A percentile compares a stretch with the other conserved stretches of the same genome.
Evolutionary conservation across 192 early-diverging fungal genomes (phyloP).

Genomic region (Coemansia sp.): DNA sequence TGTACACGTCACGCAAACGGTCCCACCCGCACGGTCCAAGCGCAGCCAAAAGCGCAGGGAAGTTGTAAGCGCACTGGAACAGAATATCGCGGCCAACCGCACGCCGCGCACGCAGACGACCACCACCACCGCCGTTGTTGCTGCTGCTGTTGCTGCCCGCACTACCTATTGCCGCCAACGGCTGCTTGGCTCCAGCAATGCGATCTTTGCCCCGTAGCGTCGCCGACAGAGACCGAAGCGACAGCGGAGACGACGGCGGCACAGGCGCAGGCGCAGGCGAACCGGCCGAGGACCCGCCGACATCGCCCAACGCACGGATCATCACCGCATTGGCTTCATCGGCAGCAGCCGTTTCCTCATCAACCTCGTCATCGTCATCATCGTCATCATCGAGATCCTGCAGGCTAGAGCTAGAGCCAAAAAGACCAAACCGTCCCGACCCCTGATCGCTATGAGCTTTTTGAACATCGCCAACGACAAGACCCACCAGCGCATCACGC

Average conservation of each 20-base stretch:
- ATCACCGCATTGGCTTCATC: neutral
- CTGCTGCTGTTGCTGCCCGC: neutral
- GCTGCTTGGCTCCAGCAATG: neutral
- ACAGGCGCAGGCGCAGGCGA: neutral
- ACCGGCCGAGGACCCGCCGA: neutral
- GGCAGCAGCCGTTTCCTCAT: slow-evolving; percentile 9
- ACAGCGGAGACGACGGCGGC: neutral
- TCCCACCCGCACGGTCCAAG: slow-evolving; percentile 45
- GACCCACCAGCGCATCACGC: slow-evolving; percentile 37
- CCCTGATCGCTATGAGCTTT: slow-evolving; percentile 24
- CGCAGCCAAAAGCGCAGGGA: slow-evolving; percentile 44
- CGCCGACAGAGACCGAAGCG: neutral
- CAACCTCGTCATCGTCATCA: slow-evolving; percentile 13
- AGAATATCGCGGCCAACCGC: slow-evolving; percentile 39
- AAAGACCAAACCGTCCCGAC: slow-evolving; percentile 18
- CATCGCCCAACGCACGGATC: slow-evolving; percentile 8
- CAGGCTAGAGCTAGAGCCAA: slow-evolving; percentile 27
- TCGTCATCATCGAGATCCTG: slow-evolving; percentile 18
- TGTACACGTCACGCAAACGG: slow-evolving; percentile 47
- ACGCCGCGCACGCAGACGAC: slow-evolving; percentile 2
- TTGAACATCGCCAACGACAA: slow-evolving; percentile 36
- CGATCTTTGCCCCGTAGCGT: neutral
- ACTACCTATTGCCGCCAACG: neutral
- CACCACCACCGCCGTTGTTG: neutral
- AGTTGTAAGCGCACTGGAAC: slow-evolving; percentile 55